Percentiles rank a stretch among this genome's conserved stretches.
These are phyloP conservation scores for Daldinia loculata DNA, from an alignment of 495 filamentous ascomycete species.

Conservation along the genomic window DNA sequence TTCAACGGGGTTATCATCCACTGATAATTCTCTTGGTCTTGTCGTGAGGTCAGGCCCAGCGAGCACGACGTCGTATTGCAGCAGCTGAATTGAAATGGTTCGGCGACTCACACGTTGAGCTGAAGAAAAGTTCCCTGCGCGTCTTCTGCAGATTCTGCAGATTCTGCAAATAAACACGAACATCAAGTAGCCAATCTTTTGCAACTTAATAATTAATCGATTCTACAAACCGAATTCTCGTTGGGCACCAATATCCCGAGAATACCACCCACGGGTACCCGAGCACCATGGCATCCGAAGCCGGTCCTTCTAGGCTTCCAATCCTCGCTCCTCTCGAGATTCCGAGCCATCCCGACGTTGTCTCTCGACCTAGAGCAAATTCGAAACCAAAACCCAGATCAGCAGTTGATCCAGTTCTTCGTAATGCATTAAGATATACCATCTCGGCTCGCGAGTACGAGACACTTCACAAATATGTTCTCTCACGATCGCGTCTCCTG, in stretches of 20 bases:
- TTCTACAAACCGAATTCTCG: neutral
- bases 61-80: slow-evolving; percentile 34
- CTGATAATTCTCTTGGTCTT: neutral
- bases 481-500: slow-evolving; percentile 70
- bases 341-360: slow-evolving; percentile 18
- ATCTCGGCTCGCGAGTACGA: slow-evolving; percentile 87
- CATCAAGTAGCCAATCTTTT: neutral
- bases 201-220: neutral
- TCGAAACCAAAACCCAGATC: slow-evolving; percentile 49
- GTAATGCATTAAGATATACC: slow-evolving; percentile 83
- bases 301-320: slow-evolving; percentile 36
- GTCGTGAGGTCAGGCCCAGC: neutral
- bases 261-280: neutral
- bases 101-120: neutral
- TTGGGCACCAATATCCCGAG: slow-evolving; percentile 5
- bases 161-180: neutral
- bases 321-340: slow-evolving; percentile 39
- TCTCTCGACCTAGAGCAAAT: slow-evolving; percentile 32
- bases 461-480: slow-evolving; percentile 77
- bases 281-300: slow-evolving; percentile 45
- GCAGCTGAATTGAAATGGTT: slow-evolving; percentile 28
- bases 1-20: slow-evolving; percentile 7
- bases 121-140: slow-evolving; percentile 2
- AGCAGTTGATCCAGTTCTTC: slow-evolving; percentile 67
- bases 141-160: slow-evolving; percentile 1